phyloP scores from a whole-genome alignment of 2,329 filamentous ascomycete genomes.

The Boeremia lycopersici region DNA sequence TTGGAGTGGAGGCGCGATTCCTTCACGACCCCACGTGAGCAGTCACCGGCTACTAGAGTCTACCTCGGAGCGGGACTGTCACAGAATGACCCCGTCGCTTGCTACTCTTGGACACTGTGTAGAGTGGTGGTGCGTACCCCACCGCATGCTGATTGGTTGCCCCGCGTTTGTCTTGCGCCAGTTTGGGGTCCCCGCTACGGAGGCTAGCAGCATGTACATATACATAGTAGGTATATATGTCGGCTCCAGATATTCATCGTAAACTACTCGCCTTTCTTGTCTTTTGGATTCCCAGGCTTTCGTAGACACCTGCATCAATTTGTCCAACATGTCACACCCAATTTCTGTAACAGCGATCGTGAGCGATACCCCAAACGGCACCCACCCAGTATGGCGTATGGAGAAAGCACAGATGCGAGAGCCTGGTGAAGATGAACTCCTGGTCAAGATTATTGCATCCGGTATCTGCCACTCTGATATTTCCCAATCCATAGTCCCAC shows the following conservation, averaged over 20 bases:
- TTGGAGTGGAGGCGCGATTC: not conserved
- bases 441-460: slow-evolving; percentile 60
- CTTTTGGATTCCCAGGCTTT: not conserved
- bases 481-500: slow-evolving; percentile 50
- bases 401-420: slow-evolving; percentile 46
- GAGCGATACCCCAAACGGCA: slow-evolving; percentile 43
- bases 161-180: not conserved
- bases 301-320: not conserved
- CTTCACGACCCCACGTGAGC: not conserved
- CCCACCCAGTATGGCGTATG: slow-evolving; percentile 48
- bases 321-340: slow-evolving; percentile 10
- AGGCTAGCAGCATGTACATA: not conserved
- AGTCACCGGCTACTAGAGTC: not conserved
- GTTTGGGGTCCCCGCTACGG: not conserved
- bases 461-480: slow-evolving; percentile 64
- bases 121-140: not conserved
- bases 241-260: too few species aligned
- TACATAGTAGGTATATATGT: not conserved
- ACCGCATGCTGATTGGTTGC: not conserved
- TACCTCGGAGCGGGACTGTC: slow-evolving; percentile 5
- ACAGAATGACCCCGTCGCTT: not conserved
- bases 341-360: slow-evolving; percentile 46
- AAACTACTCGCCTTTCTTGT: not conserved
- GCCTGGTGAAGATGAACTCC: slow-evolving; percentile 54
- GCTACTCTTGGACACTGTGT: not conserved